Percentiles rank a stretch among this genome's conserved stretches.
Conservation (phyloP, 2,329 filamentous ascomycete genomes). For the Claviceps sp. region DNA sequence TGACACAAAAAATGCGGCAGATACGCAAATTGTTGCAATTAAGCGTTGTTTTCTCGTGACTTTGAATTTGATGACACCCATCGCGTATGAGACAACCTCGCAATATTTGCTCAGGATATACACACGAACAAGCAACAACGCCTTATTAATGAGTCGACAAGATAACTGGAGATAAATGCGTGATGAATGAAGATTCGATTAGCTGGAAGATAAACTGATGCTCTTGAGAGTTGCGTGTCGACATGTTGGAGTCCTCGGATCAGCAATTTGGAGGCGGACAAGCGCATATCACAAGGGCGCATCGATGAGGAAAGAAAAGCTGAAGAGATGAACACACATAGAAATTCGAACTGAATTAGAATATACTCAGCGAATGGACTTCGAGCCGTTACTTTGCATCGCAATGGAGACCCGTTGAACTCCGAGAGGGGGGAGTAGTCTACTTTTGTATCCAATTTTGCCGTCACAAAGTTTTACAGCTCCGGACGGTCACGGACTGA, state of each 20-base stretch:
- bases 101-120: background rate
- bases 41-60: slow-evolving; percentile 30
- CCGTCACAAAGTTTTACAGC: background rate
- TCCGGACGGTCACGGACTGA: background rate
- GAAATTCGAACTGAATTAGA: too few species aligned
- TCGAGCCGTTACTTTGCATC: background rate
- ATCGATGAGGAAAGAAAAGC: background rate
- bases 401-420: background rate
- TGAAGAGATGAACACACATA: background rate
- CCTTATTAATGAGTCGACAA: background rate
- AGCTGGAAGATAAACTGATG: background rate
- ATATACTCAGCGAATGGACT: background rate
- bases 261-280: background rate
- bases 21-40: slow-evolving; percentile 33
- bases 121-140: background rate
- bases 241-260: background rate
- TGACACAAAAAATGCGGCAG: slow-evolving; percentile 35
- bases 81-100: slow-evolving; percentile 1
- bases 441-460: background rate
- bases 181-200: background rate
- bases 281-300: background rate
- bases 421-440: background rate
- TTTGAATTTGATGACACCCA: slow-evolving; percentile 12
- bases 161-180: background rate
- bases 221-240: background rate